Evolutionary conservation across 2,329 filamentous ascomycete species (phyloP).

Genomic region (Ophiostoma perfectum): DNA sequence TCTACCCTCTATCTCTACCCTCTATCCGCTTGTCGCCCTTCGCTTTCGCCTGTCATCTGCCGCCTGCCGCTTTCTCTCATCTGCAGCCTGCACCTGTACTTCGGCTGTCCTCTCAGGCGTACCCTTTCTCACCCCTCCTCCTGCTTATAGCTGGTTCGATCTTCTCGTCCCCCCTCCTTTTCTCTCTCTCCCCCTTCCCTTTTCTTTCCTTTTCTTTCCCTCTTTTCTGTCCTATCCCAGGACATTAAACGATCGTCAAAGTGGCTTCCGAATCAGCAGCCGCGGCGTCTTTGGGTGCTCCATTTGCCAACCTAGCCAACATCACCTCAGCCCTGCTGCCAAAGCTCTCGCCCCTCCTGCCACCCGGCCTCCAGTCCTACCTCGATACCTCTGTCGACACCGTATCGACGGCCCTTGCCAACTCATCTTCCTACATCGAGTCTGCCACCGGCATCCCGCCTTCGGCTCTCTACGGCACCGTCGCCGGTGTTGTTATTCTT

Average conservation of each 20-base stretch:
- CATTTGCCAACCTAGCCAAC: conserved; percentile 48
- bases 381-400: conserved; percentile 49
- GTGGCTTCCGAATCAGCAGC: conserved; percentile 56
- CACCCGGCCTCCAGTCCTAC: conserved; percentile 50
- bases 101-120: background rate
- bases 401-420: conserved; percentile 45
- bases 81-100: background rate
- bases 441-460: conserved; percentile 47
- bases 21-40: background rate
- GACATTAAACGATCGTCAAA: conserved; percentile 46
- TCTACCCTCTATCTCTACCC: too few relatives aligned
- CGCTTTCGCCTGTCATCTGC: background rate
- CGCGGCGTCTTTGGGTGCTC: conserved; percentile 59
- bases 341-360: conserved; percentile 32
- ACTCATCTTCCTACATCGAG: conserved; percentile 47
- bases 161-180: background rate
- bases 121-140: background rate
- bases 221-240: conserved; percentile 30
- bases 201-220: background rate
- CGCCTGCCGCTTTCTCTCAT: background rate
- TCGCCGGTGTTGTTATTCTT: conserved; percentile 45
- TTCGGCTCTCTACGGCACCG: conserved; percentile 46
- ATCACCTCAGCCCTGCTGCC: conserved; percentile 41
- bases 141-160: background rate
- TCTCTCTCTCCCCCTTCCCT: background rate